Base-by-base conservation (phyloP, 2,329 filamentous ascomycete genomes). In the Penicillium oxalicum region DNA sequence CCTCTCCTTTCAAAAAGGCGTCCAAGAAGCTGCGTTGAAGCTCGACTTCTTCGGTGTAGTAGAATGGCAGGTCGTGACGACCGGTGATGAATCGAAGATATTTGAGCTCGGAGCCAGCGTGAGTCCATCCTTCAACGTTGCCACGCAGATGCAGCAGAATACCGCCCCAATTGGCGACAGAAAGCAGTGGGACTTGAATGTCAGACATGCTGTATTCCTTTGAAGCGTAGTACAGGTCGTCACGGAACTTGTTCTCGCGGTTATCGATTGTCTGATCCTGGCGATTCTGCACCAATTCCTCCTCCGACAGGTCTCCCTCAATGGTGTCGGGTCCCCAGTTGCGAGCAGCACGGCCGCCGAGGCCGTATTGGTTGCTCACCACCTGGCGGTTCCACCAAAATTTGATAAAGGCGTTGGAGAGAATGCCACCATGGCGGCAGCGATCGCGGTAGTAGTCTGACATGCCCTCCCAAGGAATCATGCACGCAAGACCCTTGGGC, bases 371-470 rank as follows among this genome's bases (percentile, higher is more conserved):
- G 58, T 87, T 87, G 0, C 73, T 72, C 6, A 85, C 69, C 5
- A 86, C 81, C 60, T 86, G 82, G 0, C 81, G 73, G 58, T 84
- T 76, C 82, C 82, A 86, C 83, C 82, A 86, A 57, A 83, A 80
- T 9, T 68, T 60, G 56, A 85, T 83, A 56, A 83, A 83, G 0
- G 60, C 62, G 54, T 82, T 77, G 0, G 78, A 79, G 2, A 82
- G 61, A 40, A 84, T 84, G 0, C 81, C 81, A 0, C 81, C 81
- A 49, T 84, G 81, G 0, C 80, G 73, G 53, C 77, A 81, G 0
- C 79, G 68, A 51, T 84, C 81, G 1, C 77, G 70, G 53, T 78
- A 80, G 53, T 78, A 78, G 51, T 80, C 77, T 0, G 70, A 73
- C 75, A 79, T 78, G 3, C 77, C 77, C 56, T 79, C 77, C 76